Conservation (phyloP, 129 eudicot species). For the Escallonia herrerae region DNA sequence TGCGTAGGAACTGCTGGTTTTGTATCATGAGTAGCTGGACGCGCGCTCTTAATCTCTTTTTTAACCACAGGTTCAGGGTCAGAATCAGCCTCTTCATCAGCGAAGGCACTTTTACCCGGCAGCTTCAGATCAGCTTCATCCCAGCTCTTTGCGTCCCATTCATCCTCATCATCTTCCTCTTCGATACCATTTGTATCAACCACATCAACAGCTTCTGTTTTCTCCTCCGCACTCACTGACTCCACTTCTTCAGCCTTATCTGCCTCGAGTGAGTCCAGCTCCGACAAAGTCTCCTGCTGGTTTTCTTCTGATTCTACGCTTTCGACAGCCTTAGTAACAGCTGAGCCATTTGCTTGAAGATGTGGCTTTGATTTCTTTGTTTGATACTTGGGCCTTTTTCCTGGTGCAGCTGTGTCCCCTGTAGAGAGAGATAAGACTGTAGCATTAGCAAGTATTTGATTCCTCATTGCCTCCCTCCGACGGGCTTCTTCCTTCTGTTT, state of each 20-base stretch:
- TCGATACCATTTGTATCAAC: constrained; percentile 40
- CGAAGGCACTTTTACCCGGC: constrained; percentile 68
- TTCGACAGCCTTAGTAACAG: constrained; percentile 31
- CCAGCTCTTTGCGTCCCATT: constrained; percentile 99
- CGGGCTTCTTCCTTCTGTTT: constrained; percentile 86
- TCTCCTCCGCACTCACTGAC: constrained; percentile 24
- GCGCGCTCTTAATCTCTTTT: constrained; percentile 42
- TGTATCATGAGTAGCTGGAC: constrained; percentile 17
- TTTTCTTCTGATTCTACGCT: constrained; percentile 26
- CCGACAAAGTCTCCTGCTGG: constrained; percentile 32
- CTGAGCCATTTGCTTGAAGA: constrained; percentile 52
- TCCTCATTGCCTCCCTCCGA: constrained; percentile 68
- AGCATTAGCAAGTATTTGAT: constrained; percentile 69
- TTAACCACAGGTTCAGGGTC: constrained; percentile 42
- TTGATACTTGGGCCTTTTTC: constrained; percentile 64
- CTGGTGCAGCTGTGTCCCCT: constrained; percentile 45
- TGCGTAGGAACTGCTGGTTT: constrained; percentile 17
- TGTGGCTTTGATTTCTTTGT: constrained; percentile 64
- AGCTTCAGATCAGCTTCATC: constrained; percentile 76
- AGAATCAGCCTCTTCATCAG: constrained; percentile 72
- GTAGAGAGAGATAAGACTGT: constrained; percentile 47
- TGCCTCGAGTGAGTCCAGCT: constrained; percentile 33
- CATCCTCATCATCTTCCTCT: constrained; percentile 78
- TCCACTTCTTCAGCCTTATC: constrained; percentile 55
- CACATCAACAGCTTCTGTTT: constrained; percentile 21